These are phyloP conservation scores for Onygenales sp. DNA, from an alignment of 2,329 filamentous ascomycete species.

Conservation along the genomic window DNA sequence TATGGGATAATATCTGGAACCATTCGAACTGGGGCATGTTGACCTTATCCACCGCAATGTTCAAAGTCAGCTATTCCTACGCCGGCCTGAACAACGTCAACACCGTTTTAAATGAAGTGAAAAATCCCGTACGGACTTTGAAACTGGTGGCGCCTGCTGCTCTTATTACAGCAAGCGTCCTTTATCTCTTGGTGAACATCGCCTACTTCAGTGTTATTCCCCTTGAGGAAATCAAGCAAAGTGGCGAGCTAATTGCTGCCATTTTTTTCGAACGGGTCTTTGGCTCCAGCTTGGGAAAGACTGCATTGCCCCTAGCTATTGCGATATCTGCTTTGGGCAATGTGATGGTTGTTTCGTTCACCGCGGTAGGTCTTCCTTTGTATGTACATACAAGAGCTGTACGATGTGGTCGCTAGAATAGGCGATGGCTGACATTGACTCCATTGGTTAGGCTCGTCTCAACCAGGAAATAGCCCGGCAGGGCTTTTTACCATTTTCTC, in stretches of 20 bases:
- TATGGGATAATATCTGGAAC: background rate
- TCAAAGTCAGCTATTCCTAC: constrained; percentile 54
- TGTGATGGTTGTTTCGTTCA: constrained; percentile 63
- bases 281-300: constrained; percentile 23
- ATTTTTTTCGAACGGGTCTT: constrained; percentile 55
- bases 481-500: constrained; percentile 58
- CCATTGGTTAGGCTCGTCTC: constrained; percentile 50
- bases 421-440: background rate
- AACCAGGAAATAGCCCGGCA: constrained; percentile 66
- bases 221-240: constrained; percentile 50
- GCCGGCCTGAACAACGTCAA: constrained; percentile 54
- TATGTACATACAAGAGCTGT: too few relatives aligned
- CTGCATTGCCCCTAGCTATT: constrained; percentile 34
- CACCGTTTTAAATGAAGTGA: constrained; percentile 63
- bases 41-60: constrained; percentile 49
- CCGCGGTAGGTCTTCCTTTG: constrained; percentile 42
- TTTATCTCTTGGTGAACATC: constrained; percentile 55
- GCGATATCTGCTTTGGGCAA: constrained; percentile 61
- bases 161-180: constrained; percentile 48
- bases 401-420: background rate
- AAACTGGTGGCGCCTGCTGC: constrained; percentile 53
- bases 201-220: constrained; percentile 52
- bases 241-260: constrained; percentile 54
- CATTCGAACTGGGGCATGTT: background rate
- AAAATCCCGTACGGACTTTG: constrained; percentile 57